phyloP scores from a whole-genome alignment of 164 flowering plant species.

The Kalanchoe fedtschenkoi region DNA sequence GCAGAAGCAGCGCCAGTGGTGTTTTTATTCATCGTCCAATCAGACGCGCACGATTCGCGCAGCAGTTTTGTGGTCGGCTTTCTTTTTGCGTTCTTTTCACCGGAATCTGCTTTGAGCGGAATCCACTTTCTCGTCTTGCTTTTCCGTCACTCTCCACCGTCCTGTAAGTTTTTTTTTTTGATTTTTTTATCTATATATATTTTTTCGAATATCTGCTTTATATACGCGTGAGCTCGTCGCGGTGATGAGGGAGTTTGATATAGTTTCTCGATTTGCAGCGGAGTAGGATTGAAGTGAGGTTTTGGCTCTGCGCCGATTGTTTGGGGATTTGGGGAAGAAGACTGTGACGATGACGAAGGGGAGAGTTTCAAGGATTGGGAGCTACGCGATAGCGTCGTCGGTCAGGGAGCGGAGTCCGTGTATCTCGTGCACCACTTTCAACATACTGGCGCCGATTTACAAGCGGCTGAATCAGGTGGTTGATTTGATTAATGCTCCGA shows the following conservation, averaged over 20 bases:
- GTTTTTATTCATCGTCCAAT: too few relatives aligned
- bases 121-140: too few relatives aligned
- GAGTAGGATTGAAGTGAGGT: neutral
- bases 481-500: neutral
- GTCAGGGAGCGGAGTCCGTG: slow-evolving; percentile 41
- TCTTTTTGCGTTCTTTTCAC: too few relatives aligned
- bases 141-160: too few relatives aligned
- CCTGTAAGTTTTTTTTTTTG: too few relatives aligned
- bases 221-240: neutral
- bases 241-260: neutral
- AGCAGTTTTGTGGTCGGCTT: too few relatives aligned
- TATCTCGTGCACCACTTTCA: slow-evolving; percentile 89
- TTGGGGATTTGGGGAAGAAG: neutral
- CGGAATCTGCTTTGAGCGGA: too few relatives aligned
- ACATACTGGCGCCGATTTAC: slow-evolving; percentile 92
- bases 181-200: too few relatives aligned
- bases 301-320: neutral
- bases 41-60: too few relatives aligned
- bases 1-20: too few relatives aligned
- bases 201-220: too few relatives aligned
- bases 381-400: slow-evolving; percentile 50
- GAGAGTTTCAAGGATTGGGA: slow-evolving; percentile 48
- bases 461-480: slow-evolving; percentile 69
- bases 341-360: slow-evolving; percentile 22
- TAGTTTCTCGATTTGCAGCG: too few relatives aligned